A percentile compares a stretch with the other conserved stretches of the same genome.
These are phyloP conservation scores for Chytridium lagenaria DNA, from an alignment of 371 early-diverging fungal species.

Conservation along the genomic window DNA sequence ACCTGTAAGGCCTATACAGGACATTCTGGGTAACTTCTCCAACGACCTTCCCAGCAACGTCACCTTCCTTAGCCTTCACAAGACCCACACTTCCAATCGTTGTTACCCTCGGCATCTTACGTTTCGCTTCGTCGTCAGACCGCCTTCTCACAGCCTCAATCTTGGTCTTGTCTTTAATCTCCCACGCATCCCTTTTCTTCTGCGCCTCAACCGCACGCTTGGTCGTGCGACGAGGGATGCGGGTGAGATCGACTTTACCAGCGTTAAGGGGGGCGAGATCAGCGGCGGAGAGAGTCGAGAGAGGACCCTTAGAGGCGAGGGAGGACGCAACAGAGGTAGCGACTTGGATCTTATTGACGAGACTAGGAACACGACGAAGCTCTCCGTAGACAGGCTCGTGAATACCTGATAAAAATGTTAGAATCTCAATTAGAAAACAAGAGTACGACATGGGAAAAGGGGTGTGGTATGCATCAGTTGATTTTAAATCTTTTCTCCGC, in stretches of 20 bases:
- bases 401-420: too few relatives aligned
- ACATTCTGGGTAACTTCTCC: constrained; percentile 35
- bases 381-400: constrained; percentile 54
- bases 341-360: constrained; percentile 27
- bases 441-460: not conserved
- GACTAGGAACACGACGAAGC: constrained; percentile 18
- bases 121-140: not conserved
- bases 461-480: constrained; percentile 12
- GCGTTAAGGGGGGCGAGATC: constrained; percentile 36
- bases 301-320: constrained; percentile 26
- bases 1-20: constrained; percentile 36
- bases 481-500: constrained; percentile 4
- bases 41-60: constrained; percentile 38
- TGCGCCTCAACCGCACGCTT: constrained; percentile 9
- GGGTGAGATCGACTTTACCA: constrained; percentile 21
- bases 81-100: constrained; percentile 46
- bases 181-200: not conserved
- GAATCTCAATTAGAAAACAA: constrained; percentile 17
- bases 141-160: constrained; percentile 20
- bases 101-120: constrained; percentile 43
- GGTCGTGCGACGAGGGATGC: constrained; percentile 12
- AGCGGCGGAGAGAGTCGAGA: constrained; percentile 30
- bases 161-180: constrained; percentile 6
- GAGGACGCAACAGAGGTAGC: constrained; percentile 36
- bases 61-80: constrained; percentile 44